phyloP scores from a whole-genome alignment of 129 eudicot species.

The Gnaphalium uliginosum region DNA sequence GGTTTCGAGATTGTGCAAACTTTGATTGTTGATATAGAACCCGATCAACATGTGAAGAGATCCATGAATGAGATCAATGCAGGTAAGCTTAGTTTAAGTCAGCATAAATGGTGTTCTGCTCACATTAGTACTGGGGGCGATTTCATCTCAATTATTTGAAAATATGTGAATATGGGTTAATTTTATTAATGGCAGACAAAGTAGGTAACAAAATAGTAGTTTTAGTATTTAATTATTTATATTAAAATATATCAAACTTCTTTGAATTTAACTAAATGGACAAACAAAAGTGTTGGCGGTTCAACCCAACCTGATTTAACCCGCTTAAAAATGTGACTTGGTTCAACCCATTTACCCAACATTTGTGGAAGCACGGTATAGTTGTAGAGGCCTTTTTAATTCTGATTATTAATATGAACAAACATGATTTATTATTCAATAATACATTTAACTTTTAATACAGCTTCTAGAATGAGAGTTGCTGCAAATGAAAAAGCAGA shows the following conservation, averaged over 20 bases:
- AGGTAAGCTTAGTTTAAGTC: slow-evolving; percentile 40
- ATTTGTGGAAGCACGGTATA: no score
- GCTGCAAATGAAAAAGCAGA: slow-evolving; percentile 84
- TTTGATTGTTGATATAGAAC: slow-evolving; percentile 73
- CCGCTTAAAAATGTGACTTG: not conserved
- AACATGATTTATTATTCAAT: not conserved
- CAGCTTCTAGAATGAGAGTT: slow-evolving; percentile 74
- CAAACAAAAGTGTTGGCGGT: not conserved
- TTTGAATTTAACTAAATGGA: not conserved
- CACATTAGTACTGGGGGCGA: not conserved
- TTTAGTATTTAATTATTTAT: not conserved
- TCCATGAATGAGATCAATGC: slow-evolving; percentile 88
- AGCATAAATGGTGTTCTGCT: not conserved
- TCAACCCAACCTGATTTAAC: not conserved
- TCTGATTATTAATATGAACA: not conserved
- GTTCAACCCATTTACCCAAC: not conserved
- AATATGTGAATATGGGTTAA: not conserved
- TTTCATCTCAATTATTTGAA: not conserved
- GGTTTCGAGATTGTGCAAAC: slow-evolving; percentile 78
- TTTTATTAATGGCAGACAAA: not conserved
- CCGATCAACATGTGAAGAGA: slow-evolving; percentile 67
- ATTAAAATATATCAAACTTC: not conserved
- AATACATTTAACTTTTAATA: not conserved
- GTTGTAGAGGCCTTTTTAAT: no score
- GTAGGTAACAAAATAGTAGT: not conserved